phyloP scores from a whole-genome alignment of 257 asterid genomes.

The Solanum pinnatisectum region DNA sequence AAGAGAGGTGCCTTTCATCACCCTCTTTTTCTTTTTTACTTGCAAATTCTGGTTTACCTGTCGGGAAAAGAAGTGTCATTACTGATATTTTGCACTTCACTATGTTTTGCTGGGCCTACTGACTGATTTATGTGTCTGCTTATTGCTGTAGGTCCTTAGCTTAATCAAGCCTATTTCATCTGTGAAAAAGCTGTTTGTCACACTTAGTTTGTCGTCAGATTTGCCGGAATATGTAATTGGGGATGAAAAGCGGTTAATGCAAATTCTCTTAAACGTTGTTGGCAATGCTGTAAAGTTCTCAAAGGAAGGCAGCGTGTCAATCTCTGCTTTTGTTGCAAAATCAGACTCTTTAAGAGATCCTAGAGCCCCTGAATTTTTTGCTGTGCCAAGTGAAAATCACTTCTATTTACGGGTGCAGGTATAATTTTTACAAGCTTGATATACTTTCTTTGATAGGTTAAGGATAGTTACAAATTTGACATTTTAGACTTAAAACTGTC shows the following conservation, averaged over 20 bases:
- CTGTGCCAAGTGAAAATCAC: constrained; percentile 65
- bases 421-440: not conserved
- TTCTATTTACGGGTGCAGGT: constrained; percentile 91
- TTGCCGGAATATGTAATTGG: constrained; percentile 73
- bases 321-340: constrained; percentile 76
- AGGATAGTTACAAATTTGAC: not conserved
- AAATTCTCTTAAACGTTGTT: constrained; percentile 65
- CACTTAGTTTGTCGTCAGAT: constrained; percentile 70
- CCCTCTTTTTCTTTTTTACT: not conserved
- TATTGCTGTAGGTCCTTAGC: constrained; percentile 50
- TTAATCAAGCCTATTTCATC: constrained; percentile 87
- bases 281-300: constrained; percentile 98
- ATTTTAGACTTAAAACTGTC: not conserved
- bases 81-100: not conserved
- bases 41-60: not conserved
- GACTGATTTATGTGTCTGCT: constrained; percentile 13
- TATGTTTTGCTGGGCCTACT: constrained; percentile 1
- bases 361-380: constrained; percentile 68
- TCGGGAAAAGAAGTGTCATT: not conserved
- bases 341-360: constrained; percentile 75
- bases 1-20: constrained; percentile 49
- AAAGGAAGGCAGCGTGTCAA: constrained; percentile 75
- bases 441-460: not conserved
- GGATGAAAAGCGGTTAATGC: constrained; percentile 91
- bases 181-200: constrained; percentile 63